Evolutionary conservation across 345 rosid species (phyloP), one percentile per base, ranked within the genome.

Genomic region (Dovyalis caffra): DNA sequence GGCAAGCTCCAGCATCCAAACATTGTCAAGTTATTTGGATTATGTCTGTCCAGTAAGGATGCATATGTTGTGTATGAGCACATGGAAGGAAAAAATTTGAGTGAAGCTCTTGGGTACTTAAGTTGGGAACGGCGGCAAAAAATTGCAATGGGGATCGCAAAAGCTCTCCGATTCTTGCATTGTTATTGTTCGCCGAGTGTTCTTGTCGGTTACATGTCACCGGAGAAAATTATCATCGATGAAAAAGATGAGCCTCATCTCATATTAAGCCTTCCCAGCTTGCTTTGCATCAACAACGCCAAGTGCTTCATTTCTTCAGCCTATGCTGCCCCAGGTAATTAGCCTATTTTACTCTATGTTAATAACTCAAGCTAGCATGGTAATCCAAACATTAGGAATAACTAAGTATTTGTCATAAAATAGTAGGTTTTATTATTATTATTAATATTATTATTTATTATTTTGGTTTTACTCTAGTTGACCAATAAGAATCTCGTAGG

Each of bases 111-210:
- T 23, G 62, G 72, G 21, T 80, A 70, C 68, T 79, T 94, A 64
- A 80, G 85, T 68, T 94, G 97, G 97, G 92, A 87, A 40, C 78
- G 83, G 45, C 77, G 97, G 11, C 79, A 73, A 74, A 91, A 77
- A 70, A 81, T 94, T 35, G 91, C 92, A 18, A 66, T 76, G 1
- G 91, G 98, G 51, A 73, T 90, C 0, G 90, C 90, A 0, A 84
- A 88, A 83, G 91, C 97, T 43, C 86, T 92, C 16, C 62, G 74
- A 70, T 92, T 85, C 81, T 76, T 91, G 76, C 98, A 94, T 72
- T 76, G 75, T 25, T 51, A 64, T 68, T 83, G 87, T 64, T 79
- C 90, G 0, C 83, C 82, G 11, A 32, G 53, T 43, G 35, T 80
- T 69, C 2, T 79, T 2, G 80, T 78, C 3, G 88, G 94, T 0